Conservation (phyloP, 805 yeast genomes). For the Ogataea polymorpha region DNA sequence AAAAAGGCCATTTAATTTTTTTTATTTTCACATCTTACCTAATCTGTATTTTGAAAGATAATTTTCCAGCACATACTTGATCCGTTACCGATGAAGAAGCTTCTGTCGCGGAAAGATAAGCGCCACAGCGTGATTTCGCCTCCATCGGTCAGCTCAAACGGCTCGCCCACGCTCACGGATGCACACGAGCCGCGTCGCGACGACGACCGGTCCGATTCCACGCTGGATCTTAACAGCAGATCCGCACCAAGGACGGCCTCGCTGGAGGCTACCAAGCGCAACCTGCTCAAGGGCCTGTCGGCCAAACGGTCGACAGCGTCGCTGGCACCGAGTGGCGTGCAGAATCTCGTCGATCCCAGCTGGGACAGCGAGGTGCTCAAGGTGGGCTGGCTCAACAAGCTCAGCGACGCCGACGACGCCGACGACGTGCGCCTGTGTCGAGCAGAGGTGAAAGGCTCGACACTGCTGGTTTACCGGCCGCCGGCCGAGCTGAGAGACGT, state of each 20-base stretch:
- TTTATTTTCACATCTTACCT: neutral
- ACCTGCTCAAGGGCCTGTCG: conserved; percentile 19
- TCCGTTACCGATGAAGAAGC: conserved; percentile 29
- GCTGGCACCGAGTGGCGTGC: conserved; percentile 7
- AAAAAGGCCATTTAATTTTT: conserved; percentile 22
- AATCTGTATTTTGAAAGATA: neutral
- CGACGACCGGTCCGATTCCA: conserved; percentile 1
- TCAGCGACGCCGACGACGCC: conserved; percentile 30
- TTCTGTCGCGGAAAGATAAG: conserved; percentile 32
- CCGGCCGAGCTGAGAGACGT: conserved; percentile 44
- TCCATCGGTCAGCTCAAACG: conserved; percentile 1
- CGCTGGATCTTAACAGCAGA: conserved; percentile 2
- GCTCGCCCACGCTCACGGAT: conserved; percentile 7
- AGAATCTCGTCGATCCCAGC: conserved; percentile 26
- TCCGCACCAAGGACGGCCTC: conserved; percentile 5
- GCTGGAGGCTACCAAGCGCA: conserved; percentile 10
- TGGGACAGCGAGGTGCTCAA: conserved; percentile 41
- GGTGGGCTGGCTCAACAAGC: conserved; percentile 60
- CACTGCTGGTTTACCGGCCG: conserved; percentile 57
- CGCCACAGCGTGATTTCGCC: conserved; percentile 15
- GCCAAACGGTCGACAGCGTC: conserved; percentile 18
- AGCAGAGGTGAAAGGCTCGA: conserved; percentile 70
- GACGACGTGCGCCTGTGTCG: conserved; percentile 47
- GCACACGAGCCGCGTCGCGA: conserved; percentile 9
- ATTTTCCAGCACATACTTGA: conserved; percentile 1